Base-by-base conservation (phyloP, 1,284 basidiomycete species). In the Hortiboletus rubellus region DNA sequence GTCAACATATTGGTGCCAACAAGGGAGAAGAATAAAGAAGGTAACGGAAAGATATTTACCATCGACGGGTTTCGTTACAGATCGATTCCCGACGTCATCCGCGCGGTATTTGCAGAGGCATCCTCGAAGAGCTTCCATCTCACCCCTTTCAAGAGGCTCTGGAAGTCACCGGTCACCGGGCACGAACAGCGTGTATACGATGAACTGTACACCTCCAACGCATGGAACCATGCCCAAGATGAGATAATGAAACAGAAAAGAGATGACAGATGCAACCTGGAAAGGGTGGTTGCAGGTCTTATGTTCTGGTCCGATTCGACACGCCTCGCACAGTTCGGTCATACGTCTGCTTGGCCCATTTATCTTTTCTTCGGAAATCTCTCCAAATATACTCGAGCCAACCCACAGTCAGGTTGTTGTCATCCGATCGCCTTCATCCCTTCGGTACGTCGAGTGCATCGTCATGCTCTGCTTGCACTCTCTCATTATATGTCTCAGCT, bases 251-350 rank as follows among this genome's bases (percentile, higher is more conserved):
- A 40, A 18, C 38, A 40, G n/a, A 40, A 14, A 40, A 40, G 38
- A 18, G n/a, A 40, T 18, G 9, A 18, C n/a, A 9, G 38, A 2
- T 40, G 38, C n/a, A 40, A 7, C n/a, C 17, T 40, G 38, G n/a
- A 40, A 40, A 40, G 6, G n/a, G 17, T 40, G 12, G 38, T 18
- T 40, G 38, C 38, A 40, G 38, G n/a, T 12, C n/a, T 40, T 9
- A 70, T 76, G 67, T 63, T 73, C 52, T 75, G 66, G 64, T 77
- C 76, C 0, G 73, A 78, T 53, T 58, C 64, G 0, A 78, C 76
- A 0, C 72, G 74, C 9, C 62, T 78, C 0, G 66, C 72, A 0
- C 60, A 63, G 10, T 78, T 77, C 52, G 72, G 76, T 0, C 58
- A 63, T 6, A 66, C 68, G 1, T 59, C 61, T 1, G 52, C 74